Percentiles rank a stretch among this genome's conserved stretches.
Evolutionary conservation across 1,284 basidiomycete genomes (phyloP).

Genomic region (Irpex sp.): DNA sequence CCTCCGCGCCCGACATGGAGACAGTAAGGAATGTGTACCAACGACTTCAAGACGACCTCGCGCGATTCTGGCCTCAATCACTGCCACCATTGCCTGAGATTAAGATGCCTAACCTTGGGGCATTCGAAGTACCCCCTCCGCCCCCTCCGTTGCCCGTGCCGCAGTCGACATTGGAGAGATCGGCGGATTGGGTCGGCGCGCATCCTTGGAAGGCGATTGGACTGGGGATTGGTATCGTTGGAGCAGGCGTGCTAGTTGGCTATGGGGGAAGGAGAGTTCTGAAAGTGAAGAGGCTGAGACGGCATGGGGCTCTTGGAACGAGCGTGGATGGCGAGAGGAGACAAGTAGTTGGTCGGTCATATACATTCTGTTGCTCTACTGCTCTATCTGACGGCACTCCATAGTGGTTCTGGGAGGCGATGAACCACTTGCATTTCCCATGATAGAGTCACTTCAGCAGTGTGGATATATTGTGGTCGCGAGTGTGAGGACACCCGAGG

Average conservation of each 20-base stretch:
- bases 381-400: neutral
- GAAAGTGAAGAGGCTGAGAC: constrained; percentile 23
- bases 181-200: constrained; percentile 47
- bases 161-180: constrained; percentile 39
- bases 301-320: constrained; percentile 31
- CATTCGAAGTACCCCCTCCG: constrained; percentile 70
- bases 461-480: constrained; percentile 79
- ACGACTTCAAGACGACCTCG: constrained; percentile 72
- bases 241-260: constrained; percentile 56
- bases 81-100: constrained; percentile 62
- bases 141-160: constrained; percentile 54
- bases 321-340: constrained; percentile 39
- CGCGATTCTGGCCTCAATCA: constrained; percentile 68
- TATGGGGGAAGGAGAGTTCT: constrained; percentile 35
- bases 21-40: constrained; percentile 62
- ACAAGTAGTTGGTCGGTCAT: constrained; percentile 65
- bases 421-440: constrained; percentile 59
- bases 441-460: constrained; percentile 69
- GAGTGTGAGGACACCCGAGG: constrained; percentile 65
- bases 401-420: constrained; percentile 81
- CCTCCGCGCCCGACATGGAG: constrained; percentile 56
- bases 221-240: constrained; percentile 50
- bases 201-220: constrained; percentile 60
- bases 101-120: constrained; percentile 59
- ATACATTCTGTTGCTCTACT: neutral